phyloP scores from a whole-genome alignment of 2,329 filamentous ascomycete species.

The Escovopsis sp. region DNA sequence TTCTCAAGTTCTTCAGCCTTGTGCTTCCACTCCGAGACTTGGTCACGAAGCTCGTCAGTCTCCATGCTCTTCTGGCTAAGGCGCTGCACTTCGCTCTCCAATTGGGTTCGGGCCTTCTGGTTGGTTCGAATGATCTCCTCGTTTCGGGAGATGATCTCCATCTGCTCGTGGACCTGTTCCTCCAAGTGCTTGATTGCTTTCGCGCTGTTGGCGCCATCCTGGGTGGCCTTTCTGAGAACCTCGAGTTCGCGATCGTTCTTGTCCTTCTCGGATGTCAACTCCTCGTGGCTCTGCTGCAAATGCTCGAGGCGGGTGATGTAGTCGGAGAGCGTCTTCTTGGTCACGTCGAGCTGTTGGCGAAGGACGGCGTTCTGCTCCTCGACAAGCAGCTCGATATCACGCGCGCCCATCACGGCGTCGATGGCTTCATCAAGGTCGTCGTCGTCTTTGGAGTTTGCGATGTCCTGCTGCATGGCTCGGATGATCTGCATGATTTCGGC shows the following conservation, averaged over 20 bases:
- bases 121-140: slow-evolving; percentile 39
- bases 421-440: slow-evolving; percentile 25
- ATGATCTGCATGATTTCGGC: slow-evolving; percentile 31
- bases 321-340: slow-evolving; percentile 43
- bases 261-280: slow-evolving; percentile 48
- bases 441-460: slow-evolving; percentile 20
- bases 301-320: slow-evolving; percentile 44
- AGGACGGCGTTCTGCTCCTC: slow-evolving; percentile 41
- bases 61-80: slow-evolving; percentile 32
- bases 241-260: slow-evolving; percentile 40
- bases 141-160: slow-evolving; percentile 50
- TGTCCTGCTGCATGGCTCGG: slow-evolving; percentile 25
- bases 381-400: slow-evolving; percentile 40
- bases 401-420: slow-evolving; percentile 25
- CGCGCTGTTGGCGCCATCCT: slow-evolving; percentile 36
- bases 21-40: slow-evolving; percentile 43
- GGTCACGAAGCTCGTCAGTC: slow-evolving; percentile 39
- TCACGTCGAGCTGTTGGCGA: slow-evolving; percentile 34
- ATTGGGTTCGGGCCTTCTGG: slow-evolving; percentile 30
- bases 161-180: slow-evolving; percentile 47
- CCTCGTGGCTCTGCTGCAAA: slow-evolving; percentile 48
- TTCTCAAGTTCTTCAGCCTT: slow-evolving; percentile 44
- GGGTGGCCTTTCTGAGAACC: slow-evolving; percentile 32
- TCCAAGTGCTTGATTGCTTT: slow-evolving; percentile 40
- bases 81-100: slow-evolving; percentile 39